A percentile compares a stretch with the other conserved stretches of the same genome.
phyloP scores from a whole-genome alignment of 1,284 basidiomycete genomes.

The Trichosporon coremiiforme region DNA sequence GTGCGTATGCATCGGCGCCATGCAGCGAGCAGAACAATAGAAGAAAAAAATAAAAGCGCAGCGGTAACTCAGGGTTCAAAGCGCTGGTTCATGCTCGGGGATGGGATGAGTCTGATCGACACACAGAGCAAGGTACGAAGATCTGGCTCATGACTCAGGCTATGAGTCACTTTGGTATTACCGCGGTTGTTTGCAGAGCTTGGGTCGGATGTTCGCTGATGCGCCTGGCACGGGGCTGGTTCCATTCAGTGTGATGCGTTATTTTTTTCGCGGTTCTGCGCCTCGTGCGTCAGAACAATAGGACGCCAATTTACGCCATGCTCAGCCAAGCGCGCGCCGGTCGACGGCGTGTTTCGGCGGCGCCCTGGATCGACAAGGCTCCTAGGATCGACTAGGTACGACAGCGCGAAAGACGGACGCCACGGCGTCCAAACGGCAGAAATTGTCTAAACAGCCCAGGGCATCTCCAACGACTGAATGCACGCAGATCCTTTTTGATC shows the following conservation, averaged over 20 bases:
- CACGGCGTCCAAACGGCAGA: neutral
- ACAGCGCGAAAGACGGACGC: neutral
- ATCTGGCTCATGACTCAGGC: neutral
- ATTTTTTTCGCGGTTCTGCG: neutral
- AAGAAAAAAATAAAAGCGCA: neutral
- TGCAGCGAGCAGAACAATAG: neutral
- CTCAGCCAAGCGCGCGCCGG: neutral
- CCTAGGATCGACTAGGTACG: neutral
- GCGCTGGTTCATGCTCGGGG: slow-evolving; percentile 1
- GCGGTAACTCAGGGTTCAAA: neutral
- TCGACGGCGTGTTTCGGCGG: slow-evolving; percentile 1
- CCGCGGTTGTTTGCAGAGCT: neutral
- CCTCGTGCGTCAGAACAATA: slow-evolving; percentile 1
- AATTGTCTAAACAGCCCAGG: neutral
- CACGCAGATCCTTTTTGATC: slow-evolving; percentile 13
- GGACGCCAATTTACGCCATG: neutral
- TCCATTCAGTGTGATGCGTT: neutral
- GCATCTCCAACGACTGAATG: neutral
- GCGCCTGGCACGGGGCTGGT: no score
- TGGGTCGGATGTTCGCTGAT: neutral
- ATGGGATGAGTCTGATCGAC: slow-evolving; percentile 7
- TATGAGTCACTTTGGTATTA: neutral
- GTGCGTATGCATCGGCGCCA: neutral
- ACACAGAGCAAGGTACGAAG: slow-evolving; percentile 7
- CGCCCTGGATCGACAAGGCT: neutral